These are phyloP conservation scores for Pyrenophora graminea DNA, from an alignment of 2,329 filamentous ascomycete genomes.

Conservation along the genomic window DNA sequence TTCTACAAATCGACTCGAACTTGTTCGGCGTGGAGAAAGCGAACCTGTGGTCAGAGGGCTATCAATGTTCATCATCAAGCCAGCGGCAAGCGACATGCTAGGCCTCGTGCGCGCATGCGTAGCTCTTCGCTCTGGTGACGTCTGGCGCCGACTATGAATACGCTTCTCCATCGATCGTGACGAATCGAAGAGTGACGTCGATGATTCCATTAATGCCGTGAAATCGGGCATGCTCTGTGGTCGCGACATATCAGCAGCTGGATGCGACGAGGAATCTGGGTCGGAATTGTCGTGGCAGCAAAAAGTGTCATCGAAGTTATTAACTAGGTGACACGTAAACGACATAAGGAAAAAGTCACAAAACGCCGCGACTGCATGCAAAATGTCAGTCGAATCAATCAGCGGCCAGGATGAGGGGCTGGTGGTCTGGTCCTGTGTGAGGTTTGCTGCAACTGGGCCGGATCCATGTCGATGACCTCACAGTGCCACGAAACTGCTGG, in stretches of 20 bases:
- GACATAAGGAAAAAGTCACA: constrained; percentile 12
- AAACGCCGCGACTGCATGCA: neutral
- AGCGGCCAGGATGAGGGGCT: constrained; percentile 5
- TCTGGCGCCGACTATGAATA: constrained; percentile 25
- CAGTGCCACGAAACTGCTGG: constrained; percentile 13
- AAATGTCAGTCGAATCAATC: constrained; percentile 5
- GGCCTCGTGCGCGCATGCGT: constrained; percentile 35
- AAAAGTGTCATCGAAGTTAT: constrained; percentile 15
- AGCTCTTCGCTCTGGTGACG: constrained; percentile 27
- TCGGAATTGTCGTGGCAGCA: constrained; percentile 8
- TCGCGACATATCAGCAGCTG: constrained; percentile 27
- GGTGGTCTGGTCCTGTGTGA: constrained; percentile 17
- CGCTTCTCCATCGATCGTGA: constrained; percentile 26
- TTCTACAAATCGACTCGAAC: constrained; percentile 11
- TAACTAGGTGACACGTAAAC: constrained; percentile 12
- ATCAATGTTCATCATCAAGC: constrained; percentile 42
- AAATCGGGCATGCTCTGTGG: constrained; percentile 45
- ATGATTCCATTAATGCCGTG: constrained; percentile 36
- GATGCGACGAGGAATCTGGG: neutral
- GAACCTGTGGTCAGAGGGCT: constrained; percentile 10
- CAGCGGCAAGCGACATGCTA: constrained; percentile 42
- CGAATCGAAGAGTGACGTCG: constrained; percentile 26
- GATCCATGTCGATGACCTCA: constrained; percentile 46
- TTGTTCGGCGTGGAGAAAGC: constrained; percentile 24
- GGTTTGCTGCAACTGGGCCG: constrained; percentile 27